Evolutionary conservation across 176 grass and related monocot genomes (phyloP).

Genomic region (Triticum urartu): DNA sequence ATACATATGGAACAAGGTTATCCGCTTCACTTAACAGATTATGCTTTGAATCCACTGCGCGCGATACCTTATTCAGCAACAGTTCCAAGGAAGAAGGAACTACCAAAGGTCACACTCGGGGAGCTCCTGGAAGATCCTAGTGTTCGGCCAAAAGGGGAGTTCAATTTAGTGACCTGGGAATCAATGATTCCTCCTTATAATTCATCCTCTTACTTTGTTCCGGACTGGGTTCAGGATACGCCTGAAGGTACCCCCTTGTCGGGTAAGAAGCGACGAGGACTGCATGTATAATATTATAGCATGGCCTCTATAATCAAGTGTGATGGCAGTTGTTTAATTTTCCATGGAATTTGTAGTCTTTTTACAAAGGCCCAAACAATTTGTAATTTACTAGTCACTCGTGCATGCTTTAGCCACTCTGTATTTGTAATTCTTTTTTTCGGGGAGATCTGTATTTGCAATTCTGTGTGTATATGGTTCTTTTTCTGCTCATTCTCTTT

Average conservation of each 20-base stretch:
- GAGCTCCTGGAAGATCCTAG: not conserved
- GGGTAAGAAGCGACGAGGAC: not conserved
- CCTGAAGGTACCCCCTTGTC: not conserved
- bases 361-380: not conserved
- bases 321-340: not conserved
- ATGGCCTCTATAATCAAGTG: not conserved
- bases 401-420: too few species aligned
- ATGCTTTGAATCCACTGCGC: not conserved
- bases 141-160: not conserved
- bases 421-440: too few species aligned
- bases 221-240: not conserved
- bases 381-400: not conserved
- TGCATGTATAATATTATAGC: not conserved
- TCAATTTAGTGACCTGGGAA: not conserved
- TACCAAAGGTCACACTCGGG: not conserved
- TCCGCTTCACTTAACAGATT: not conserved
- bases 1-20: not conserved
- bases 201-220: not conserved
- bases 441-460: too few species aligned
- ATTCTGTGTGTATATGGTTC: not conserved
- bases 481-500: not conserved
- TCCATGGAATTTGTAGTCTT: not conserved
- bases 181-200: not conserved
- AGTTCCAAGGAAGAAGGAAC: not conserved
- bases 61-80: not conserved